phyloP scores from a whole-genome alignment of 225 moss, liverwort and hornwort species.

The Bryoerythrophyllum caledonicum region DNA sequence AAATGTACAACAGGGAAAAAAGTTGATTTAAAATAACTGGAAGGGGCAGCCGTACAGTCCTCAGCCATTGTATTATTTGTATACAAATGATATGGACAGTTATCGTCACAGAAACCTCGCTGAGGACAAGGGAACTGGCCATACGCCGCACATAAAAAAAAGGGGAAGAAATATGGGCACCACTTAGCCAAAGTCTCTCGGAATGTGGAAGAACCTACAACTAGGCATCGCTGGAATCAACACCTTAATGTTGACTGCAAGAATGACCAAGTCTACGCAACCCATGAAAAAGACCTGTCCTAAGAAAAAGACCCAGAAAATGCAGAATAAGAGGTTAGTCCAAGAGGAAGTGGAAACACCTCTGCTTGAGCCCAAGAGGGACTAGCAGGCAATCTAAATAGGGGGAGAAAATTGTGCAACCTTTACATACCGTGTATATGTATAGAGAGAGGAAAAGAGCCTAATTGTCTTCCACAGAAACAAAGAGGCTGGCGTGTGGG shows the following conservation, averaged over 20 bases:
- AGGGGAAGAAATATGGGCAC: constrained; percentile 2
- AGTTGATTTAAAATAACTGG: background rate
- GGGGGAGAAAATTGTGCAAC: constrained; percentile 19
- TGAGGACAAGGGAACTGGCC: constrained; percentile 7
- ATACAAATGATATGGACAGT: constrained; percentile 49
- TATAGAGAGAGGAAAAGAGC: background rate
- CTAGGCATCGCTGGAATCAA: constrained; percentile 36
- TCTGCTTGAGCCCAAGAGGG: constrained; percentile 39
- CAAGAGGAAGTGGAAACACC: constrained; percentile 32
- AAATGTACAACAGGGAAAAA: background rate
- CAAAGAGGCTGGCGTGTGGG: constrained; percentile 94
- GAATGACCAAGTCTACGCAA: constrained; percentile 36
- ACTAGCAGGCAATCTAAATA: constrained; percentile 34
- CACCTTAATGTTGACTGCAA: constrained; percentile 22
- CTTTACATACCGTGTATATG: constrained; percentile 21
- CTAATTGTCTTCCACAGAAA: constrained; percentile 80
- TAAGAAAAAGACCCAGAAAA: constrained; percentile 18
- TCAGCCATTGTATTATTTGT: constrained; percentile 43
- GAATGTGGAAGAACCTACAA: constrained; percentile 28
- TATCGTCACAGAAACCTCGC: constrained; percentile 28
- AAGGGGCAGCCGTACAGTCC: constrained; percentile 19
- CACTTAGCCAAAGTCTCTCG: constrained; percentile 26
- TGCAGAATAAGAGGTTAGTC: constrained; percentile 21
- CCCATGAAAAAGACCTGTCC: constrained; percentile 25
- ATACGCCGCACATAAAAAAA: background rate